Base-by-base conservation (phyloP, 352 stramenopile species). In the Phytophthora capsici region DNA sequence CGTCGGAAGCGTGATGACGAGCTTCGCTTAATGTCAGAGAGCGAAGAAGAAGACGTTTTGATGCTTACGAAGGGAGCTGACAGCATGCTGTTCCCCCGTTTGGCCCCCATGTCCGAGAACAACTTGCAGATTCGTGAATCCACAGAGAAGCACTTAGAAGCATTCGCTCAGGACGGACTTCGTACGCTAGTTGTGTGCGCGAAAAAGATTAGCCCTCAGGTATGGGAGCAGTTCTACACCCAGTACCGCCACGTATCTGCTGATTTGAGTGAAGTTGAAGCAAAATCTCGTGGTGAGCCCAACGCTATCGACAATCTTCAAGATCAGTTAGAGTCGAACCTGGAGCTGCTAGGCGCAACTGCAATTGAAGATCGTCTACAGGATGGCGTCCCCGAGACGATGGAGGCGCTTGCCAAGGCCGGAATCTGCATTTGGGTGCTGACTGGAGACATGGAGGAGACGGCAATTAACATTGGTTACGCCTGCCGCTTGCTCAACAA, bases 391-490 rank as follows among this genome's bases (percentile, higher is more conserved):
- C 86, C 88, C 6, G 82, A 93, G 47, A 81, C 88, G 1, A 95
- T 96, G 78, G 86, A 91, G 55, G 60, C 71, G 1, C 62, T 96
- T 0, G 76, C 75, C 0, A 90, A 85, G 46, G 89, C 89, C 28
- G 86, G 89, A 13, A 95, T 96, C 46, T 85, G 68, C 22, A 84
- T 96, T n/a, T 96, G 89, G 89, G 85, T 96, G 32, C 66, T 95
- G 16, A 96, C 89, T 3, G 88, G 89, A 26, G 89, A 96, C 56
- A 96, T 94, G 89, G 84, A 95, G 67, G 89, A 96, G 58, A 96
- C 89, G 8, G 89, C 89, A 0, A 95, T 95, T 46, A 96, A 96
- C 63, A 95, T 96, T 68, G 84, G 84, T 4, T 96, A 90, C 32
- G 89, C 88, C 13, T 96, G 88, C 32, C 84, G 81, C 3, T 69